Base-by-base conservation (phyloP, 192 early-diverging fungal genomes). In the Umbelopsis ramanniana region DNA sequence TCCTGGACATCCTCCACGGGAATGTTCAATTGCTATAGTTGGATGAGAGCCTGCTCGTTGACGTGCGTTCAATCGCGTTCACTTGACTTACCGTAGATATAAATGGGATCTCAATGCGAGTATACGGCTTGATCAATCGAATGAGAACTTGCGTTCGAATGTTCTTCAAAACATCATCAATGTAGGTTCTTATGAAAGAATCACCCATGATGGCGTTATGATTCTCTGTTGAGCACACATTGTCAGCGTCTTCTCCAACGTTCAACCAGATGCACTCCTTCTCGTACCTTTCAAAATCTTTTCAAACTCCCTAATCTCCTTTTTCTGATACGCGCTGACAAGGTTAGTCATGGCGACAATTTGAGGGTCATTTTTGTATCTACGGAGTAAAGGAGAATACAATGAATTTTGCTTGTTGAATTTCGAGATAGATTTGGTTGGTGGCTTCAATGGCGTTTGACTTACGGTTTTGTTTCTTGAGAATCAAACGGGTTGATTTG, bases 401-500 rank as follows among this genome's bases (percentile, higher is more conserved):
- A 24, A 57, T 15, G 43, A 17, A 23, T 22, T 14, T 54, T 9
- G 3, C 12, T 54, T 24, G 23, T 26, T 43, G 40, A 2, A 4
- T 43, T 43, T 43, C 11, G 29, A 29, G 3, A 29, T 29, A 29
- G 29, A 29, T 3, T 2, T 29, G 29, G 66, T 45, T 6, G 8
- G 17, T 4, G 38, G 69, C 10, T 21, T 22, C 48, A n/a, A 37
- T 47, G 6, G 19, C 23, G 52, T 3, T 71, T n/a, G 38, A 75
- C 83, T 75, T 81, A 93, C 81, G 97, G 93, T 75, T 95, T 96
- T 17, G 97, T 96, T 76, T 99, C 97, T 79, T 96, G 97, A 19
- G 96, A 96, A 76, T 96, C 94, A 73, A 99, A 95, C 0, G 95
- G 96, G 76, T 98, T 97, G 83, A 99, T 96, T 73, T 94, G 87